These are phyloP conservation scores for Didymosphaeria variabile DNA, from an alignment of 2,329 filamentous ascomycete genomes.

Conservation along the genomic window DNA sequence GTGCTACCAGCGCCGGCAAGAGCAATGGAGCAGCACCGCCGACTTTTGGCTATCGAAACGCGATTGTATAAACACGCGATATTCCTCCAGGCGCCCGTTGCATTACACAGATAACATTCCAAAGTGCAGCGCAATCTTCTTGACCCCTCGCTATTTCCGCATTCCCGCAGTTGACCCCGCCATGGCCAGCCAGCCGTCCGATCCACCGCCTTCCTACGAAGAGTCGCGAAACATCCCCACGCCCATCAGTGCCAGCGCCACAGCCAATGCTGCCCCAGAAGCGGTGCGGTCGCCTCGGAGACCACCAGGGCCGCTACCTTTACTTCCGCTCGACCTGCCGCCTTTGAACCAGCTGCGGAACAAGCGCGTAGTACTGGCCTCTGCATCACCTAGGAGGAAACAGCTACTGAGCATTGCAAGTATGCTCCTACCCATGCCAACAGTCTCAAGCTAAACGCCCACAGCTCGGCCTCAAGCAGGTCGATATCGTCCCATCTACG, in stretches of 20 bases:
- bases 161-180: slow-evolving; percentile 14
- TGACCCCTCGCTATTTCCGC: slow-evolving; percentile 1
- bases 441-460: slow-evolving; percentile 13
- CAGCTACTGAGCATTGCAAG: slow-evolving; percentile 76
- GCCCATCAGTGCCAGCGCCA: slow-evolving; percentile 22
- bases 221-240: slow-evolving; percentile 28
- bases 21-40: slow-evolving; percentile 5
- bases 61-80: not conserved
- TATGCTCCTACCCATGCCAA: slow-evolving; percentile 41
- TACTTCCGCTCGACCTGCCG: slow-evolving; percentile 79
- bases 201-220: slow-evolving; percentile 56
- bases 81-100: not conserved
- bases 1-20: not conserved
- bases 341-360: slow-evolving; percentile 78
- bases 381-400: slow-evolving; percentile 83
- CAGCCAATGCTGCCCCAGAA: slow-evolving; percentile 23
- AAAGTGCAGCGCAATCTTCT: not conserved
- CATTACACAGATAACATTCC: not conserved
- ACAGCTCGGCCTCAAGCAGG: slow-evolving; percentile 78
- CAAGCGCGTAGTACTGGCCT: slow-evolving; percentile 88
- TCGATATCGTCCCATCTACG: slow-evolving; percentile 85
- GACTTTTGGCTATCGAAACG: not conserved
- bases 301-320: slow-evolving; percentile 56
- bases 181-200: slow-evolving; percentile 36
- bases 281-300: slow-evolving; percentile 32